A percentile compares a stretch with the other conserved stretches of the same genome.
Evolutionary conservation across 192 early-diverging fungal genomes (phyloP).

Genomic region (Podila verticillata): DNA sequence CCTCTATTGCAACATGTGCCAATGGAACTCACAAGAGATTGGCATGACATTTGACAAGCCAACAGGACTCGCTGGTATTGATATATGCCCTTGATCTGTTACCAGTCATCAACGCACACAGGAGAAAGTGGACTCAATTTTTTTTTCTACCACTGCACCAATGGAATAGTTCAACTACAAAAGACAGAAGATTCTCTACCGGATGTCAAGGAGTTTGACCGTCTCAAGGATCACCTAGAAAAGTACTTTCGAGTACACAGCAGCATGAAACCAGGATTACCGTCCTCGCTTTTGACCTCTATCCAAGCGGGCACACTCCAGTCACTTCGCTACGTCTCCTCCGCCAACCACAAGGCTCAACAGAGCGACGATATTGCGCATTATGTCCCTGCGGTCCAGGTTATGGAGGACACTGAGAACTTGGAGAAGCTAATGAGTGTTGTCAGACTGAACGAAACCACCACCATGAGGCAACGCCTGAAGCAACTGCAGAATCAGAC

Average conservation of each 20-base stretch:
- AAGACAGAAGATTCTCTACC: slow-evolving; percentile 73
- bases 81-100: slow-evolving; percentile 7
- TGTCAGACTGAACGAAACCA: slow-evolving; percentile 46
- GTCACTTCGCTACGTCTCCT: slow-evolving; percentile 33
- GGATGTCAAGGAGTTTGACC: slow-evolving; percentile 85
- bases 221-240: slow-evolving; percentile 88
- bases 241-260: slow-evolving; percentile 66
- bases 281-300: slow-evolving; percentile 36
- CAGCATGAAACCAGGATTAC: slow-evolving; percentile 23
- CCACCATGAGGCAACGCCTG: slow-evolving; percentile 69
- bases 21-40: slow-evolving; percentile 94
- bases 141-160: not conserved
- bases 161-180: slow-evolving; percentile 78
- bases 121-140: too few relatives aligned
- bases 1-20: slow-evolving; percentile 86
- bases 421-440: slow-evolving; percentile 51
- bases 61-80: slow-evolving; percentile 84
- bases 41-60: slow-evolving; percentile 94
- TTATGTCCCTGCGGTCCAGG: slow-evolving; percentile 56
- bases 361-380: slow-evolving; percentile 57
- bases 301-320: slow-evolving; percentile 40
- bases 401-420: slow-evolving; percentile 57
- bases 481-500: slow-evolving; percentile 73
- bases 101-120: too few relatives aligned
- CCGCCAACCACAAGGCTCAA: slow-evolving; percentile 28